Base-by-base conservation (phyloP, 2,329 filamentous ascomycete genomes). In the Microdochium bolleyi region DNA sequence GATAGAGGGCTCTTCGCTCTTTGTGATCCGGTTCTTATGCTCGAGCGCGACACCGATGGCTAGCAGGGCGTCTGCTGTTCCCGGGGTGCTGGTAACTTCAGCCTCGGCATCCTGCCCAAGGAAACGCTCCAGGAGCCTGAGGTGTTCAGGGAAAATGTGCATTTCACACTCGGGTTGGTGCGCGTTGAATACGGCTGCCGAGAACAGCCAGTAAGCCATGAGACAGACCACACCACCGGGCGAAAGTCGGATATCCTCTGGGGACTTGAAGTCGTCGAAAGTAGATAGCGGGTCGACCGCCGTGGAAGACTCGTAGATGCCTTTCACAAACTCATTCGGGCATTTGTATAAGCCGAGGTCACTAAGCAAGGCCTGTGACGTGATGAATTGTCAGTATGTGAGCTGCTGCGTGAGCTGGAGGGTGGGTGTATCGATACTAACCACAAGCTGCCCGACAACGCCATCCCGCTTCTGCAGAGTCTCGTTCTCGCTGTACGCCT, bases 371-470 rank as follows among this genome's bases (percentile, higher is more conserved):
- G 85, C 82, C 73, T 84, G 53, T 30, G 7, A 25, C 5, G n/a
- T 4, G 21, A 5, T 24, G 19, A n/a, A 7, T 50, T 21, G 50
- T 60, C 24, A 63, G 58, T 24, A 22, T 48, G 32, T 46, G 25
- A 52, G 46, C 2, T 50, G 34, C 9, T 21, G 16, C 32, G 14
- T 34, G 19, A 24, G 24, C 51, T 48, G 48, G 53, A 49, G 24
- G 37, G 34, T 52, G 53, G 53, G 34, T 37, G 16, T 11, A 58
- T 19, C 19, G 24, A 8, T 41, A 74, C 79, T 66, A 70, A 85
- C 83, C 56, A 84, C 84, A 24, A 92, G 70, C 62, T 91, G 84
- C 0, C 88, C 87, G n/a, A 89, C 76, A 49, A 87, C 78, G 7
- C 80, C 78, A 56, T 88, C 82, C 54, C 81, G 76, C 16, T 78